phyloP scores from a whole-genome alignment of 2,329 filamentous ascomycete species.

The Pseudopyricularia cyperi region DNA sequence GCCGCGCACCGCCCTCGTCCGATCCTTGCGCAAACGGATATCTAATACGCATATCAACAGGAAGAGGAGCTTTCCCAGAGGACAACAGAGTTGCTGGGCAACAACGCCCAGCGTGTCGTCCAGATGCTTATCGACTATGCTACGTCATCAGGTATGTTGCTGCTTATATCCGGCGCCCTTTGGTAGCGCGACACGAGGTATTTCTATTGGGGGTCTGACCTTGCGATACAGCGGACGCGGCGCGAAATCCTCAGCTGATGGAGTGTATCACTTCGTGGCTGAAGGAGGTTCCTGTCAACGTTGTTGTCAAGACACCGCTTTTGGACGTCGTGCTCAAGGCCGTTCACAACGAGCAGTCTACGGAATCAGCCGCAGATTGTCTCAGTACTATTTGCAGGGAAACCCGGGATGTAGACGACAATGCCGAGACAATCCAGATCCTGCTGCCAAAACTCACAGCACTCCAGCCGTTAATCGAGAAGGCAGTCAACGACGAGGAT shows the following conservation, averaged over 20 bases:
- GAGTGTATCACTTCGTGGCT: constrained; percentile 97
- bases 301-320: constrained; percentile 75
- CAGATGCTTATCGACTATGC: constrained; percentile 80
- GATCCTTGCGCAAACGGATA: constrained; percentile 15
- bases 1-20: constrained; percentile 15
- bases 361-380: constrained; percentile 83
- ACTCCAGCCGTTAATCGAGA: constrained; percentile 62
- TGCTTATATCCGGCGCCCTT: neutral
- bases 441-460: constrained; percentile 72
- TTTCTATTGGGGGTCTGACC: neutral
- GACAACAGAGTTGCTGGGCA: constrained; percentile 78
- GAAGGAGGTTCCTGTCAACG: constrained; percentile 73
- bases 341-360: constrained; percentile 61
- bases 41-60: constrained; percentile 46
- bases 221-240: constrained; percentile 29
- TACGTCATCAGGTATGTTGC: constrained; percentile 66
- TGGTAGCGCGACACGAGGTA: neutral
- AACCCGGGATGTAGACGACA: constrained; percentile 88
- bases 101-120: constrained; percentile 82
- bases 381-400: constrained; percentile 85
- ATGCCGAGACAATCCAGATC: constrained; percentile 64
- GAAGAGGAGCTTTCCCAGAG: constrained; percentile 86
- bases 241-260: constrained; percentile 78
- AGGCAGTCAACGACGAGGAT: constrained; percentile 69
- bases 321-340: constrained; percentile 71